phyloP scores from a whole-genome alignment of 257 asterid species.

The Echium plantagineum region DNA sequence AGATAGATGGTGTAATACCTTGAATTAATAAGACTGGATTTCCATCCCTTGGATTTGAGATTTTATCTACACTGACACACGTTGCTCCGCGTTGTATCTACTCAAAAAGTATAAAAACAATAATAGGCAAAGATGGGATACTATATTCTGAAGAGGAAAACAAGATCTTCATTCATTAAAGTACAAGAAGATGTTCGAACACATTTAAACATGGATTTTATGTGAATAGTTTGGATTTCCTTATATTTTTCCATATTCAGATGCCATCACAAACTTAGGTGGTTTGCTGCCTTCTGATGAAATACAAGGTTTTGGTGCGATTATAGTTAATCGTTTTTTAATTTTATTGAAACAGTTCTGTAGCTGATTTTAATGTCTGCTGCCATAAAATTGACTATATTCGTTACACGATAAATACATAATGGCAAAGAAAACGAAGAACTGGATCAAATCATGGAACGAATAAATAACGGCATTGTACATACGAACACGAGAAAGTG shows the following conservation, averaged over 20 bases:
- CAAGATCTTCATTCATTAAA: not conserved
- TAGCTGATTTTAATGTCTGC: not conserved
- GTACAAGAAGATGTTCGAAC: not conserved
- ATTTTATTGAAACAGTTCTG: no score
- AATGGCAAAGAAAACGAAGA: not conserved
- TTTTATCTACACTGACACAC: slow-evolving; percentile 47
- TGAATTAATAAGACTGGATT: slow-evolving; percentile 64
- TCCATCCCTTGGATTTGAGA: slow-evolving; percentile 58
- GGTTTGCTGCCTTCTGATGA: not conserved
- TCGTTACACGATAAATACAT: not conserved
- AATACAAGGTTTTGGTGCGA: not conserved
- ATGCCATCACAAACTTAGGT: not conserved
- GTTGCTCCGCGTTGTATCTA: slow-evolving; percentile 85
- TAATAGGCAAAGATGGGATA: slow-evolving; percentile 4
- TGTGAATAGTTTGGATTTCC: not conserved
- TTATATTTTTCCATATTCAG: not conserved
- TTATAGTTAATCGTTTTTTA: no score
- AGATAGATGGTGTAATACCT: slow-evolving; percentile 35
- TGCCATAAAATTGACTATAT: not conserved
- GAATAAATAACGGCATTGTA: no score
- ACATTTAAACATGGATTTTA: not conserved
- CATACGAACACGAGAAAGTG: not conserved
- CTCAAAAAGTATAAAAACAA: slow-evolving; percentile 15
- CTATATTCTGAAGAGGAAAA: not conserved
- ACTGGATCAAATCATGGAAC: not conserved